A percentile compares a stretch with the other conserved stretches of the same genome.
phyloP scores from a whole-genome alignment of 2,329 filamentous ascomycete genomes.

The Fusarium sp. region DNA sequence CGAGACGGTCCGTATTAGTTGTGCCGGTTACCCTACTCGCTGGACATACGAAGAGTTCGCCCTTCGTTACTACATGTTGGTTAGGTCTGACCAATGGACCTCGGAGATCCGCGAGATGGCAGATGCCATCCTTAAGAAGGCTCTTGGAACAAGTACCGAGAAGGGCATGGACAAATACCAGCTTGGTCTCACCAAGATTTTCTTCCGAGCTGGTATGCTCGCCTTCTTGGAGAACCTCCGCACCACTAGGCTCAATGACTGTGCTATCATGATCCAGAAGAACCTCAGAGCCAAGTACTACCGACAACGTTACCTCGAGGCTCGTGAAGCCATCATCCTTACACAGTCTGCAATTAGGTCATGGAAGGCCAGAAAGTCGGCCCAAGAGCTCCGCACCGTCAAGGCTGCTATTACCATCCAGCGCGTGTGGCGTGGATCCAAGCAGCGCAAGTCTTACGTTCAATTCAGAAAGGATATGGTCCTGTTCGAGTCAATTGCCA shows the following conservation, averaged over 20 bases:
- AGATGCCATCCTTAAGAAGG: constrained; percentile 89
- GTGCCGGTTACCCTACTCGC: constrained; percentile 94
- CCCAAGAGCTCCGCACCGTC: constrained; percentile 83
- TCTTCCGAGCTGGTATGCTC: constrained; percentile 99
- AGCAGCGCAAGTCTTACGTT: constrained; percentile 84
- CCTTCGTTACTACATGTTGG: constrained; percentile 96
- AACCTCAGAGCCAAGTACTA: constrained; percentile 97
- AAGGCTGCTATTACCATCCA: constrained; percentile 95
- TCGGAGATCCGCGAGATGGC: constrained; percentile 95
- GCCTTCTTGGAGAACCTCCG: constrained; percentile 96
- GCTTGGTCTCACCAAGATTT: constrained; percentile 97
- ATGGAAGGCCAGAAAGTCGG: constrained; percentile 79
- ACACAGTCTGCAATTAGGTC: constrained; percentile 85
- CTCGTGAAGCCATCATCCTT: constrained; percentile 80
- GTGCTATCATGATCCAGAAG: constrained; percentile 98
- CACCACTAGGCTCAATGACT: constrained; percentile 89
- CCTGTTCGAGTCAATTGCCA: constrained; percentile 87
- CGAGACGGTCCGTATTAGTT: constrained; percentile 97
- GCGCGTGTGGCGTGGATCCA: constrained; percentile 92
- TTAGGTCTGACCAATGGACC: constrained; percentile 90
- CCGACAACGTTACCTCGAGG: constrained; percentile 88
- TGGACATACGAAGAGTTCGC: constrained; percentile 99
- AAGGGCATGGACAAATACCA: constrained; percentile 93
- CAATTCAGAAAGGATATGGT: constrained; percentile 85
- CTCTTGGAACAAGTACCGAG: constrained; percentile 80